Evolutionary conservation across 164 flowering plant species (phyloP), one percentile per base, ranked within the genome.

Genomic region (Platanus orientalis): DNA sequence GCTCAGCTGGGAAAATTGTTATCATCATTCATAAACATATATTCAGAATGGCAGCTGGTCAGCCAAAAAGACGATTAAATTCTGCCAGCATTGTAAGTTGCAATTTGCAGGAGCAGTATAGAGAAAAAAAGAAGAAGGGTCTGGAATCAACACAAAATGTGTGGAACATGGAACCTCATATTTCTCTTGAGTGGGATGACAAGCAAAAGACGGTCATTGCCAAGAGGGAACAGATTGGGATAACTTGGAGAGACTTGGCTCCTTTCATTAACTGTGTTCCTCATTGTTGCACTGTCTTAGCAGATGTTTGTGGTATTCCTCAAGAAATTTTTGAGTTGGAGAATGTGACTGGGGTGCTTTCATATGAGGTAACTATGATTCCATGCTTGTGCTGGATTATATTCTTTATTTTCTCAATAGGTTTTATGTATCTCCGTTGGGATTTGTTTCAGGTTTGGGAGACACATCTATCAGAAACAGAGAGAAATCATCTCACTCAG

Each of bases 111-210:
- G 81, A 81, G 51, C 82, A 75, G 36, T 39, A 61, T 58, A 75
- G 68, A 68, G 69, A 60, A 20, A 89, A 83, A 69, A 84, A 75
- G 82, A n/a, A n/a, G n/a, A 75, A 78, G 75, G 75, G 62, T 60
- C 48, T 67, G 52, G 81, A 49, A 26, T 71, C 68, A 40, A 63
- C 68, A 7, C 72, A 76, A 29, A 56, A 67, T 70, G 72, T 64
- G 44, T 72, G 72, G 29, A 71, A 75, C 49, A 55, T 78, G 64
- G 81, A 76, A 30, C 70, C 85, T 44, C 81, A 79, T 73, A 76
- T 87, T 58, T 80, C 78, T 57, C 81, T 93, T 20, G 80, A 80
- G 77, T 88, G 93, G 97, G 89, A 88, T 76, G 78, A 69, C 50
- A 69, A 60, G 62, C 76, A 67, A 36, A 82, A 70, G 65, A 76